Percentiles rank a stretch among this genome's conserved stretches.
These are phyloP conservation scores for Pseudocercospora fijiensis DNA, from an alignment of 2,329 filamentous ascomycete genomes.

Conservation along the genomic window DNA sequence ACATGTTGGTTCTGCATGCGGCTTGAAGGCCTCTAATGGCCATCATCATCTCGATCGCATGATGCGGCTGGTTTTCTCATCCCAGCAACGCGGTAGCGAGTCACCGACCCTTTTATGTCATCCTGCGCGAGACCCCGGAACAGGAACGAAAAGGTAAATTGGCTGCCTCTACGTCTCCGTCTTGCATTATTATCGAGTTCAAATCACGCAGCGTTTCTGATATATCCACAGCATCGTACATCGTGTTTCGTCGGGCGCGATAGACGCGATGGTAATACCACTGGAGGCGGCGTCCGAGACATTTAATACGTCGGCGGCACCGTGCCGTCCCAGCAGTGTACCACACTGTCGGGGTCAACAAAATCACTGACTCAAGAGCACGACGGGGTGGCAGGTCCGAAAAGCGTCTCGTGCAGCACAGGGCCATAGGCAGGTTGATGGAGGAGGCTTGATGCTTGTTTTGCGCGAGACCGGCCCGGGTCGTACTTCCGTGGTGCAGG, in stretches of 20 bases:
- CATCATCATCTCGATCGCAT: conserved; percentile 9
- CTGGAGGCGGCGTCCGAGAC: neutral
- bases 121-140: neutral
- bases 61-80: neutral
- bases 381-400: neutral
- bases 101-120: neutral
- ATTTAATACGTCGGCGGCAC: neutral
- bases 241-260: neutral
- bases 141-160: neutral
- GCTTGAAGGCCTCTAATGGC: neutral
- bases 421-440: neutral
- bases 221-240: neutral
- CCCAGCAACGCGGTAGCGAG: conserved; percentile 4
- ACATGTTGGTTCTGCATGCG: neutral
- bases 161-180: neutral
- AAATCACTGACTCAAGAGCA: neutral
- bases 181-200: neutral
- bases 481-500: conserved; percentile 1
- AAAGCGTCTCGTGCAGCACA: conserved; percentile 6
- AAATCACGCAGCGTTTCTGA: neutral
- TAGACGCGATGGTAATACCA: neutral
- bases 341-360: neutral
- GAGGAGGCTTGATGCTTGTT: neutral
- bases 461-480: conserved; percentile 12
- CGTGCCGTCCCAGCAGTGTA: neutral